Evolutionary conservation across 495 filamentous ascomycete genomes (phyloP).

Genomic region (Hypomontagnella monticulosa): DNA sequence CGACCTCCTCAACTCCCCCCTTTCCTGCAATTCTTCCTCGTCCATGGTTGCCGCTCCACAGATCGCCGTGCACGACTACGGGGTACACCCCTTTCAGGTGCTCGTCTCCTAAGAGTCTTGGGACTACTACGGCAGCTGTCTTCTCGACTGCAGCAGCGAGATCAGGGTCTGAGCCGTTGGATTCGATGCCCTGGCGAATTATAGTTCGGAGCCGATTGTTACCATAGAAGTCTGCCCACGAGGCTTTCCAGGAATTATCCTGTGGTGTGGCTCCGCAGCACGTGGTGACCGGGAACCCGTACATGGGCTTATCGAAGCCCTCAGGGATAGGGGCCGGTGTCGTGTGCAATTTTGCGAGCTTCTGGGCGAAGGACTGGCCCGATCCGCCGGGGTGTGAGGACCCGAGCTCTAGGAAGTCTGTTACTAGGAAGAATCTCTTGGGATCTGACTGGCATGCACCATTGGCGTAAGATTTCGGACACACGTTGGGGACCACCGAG

Average conservation of each 20-base stretch:
- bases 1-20: constrained; percentile 75
- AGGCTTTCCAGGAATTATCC: constrained; percentile 71
- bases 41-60: constrained; percentile 91
- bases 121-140: constrained; percentile 71
- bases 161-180: constrained; percentile 71
- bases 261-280: constrained; percentile 88
- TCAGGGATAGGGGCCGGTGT: constrained; percentile 74
- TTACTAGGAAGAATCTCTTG: constrained; percentile 73
- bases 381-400: constrained; percentile 49
- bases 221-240: constrained; percentile 87
- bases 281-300: constrained; percentile 83
- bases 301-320: constrained; percentile 67
- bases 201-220: constrained; percentile 76
- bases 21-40: constrained; percentile 67
- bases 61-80: constrained; percentile 87
- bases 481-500: constrained; percentile 73
- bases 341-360: constrained; percentile 82
- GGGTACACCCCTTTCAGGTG: constrained; percentile 72
- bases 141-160: constrained; percentile 64
- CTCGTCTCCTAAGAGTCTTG: constrained; percentile 71
- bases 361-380: constrained; percentile 69
- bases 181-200: constrained; percentile 61
- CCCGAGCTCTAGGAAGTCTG: constrained; percentile 79
- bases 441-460: constrained; percentile 65
- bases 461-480: constrained; percentile 75